Evolutionary conservation across 148 eudicot genomes (phyloP).

Genomic region (Linanthus parryae): DNA sequence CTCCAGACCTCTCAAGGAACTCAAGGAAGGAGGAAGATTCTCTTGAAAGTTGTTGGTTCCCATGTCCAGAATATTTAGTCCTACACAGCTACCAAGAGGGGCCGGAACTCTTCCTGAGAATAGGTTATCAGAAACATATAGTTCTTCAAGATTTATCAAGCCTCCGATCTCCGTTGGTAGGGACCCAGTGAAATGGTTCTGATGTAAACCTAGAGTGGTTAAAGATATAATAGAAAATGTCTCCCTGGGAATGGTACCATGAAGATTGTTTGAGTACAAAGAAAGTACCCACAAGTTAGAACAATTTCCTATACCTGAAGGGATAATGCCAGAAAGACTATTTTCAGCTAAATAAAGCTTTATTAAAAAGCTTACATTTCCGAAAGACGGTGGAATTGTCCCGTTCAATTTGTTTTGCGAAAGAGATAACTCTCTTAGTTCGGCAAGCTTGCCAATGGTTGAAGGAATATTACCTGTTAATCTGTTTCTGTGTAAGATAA

Average conservation of each 20-base stretch:
- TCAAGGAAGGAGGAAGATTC: conserved; percentile 3
- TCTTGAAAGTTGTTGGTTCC: conserved; percentile 1
- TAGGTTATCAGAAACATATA: conserved; percentile 11
- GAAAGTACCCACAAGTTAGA: neutral
- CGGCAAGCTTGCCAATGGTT: conserved; percentile 4
- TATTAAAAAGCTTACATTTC: conserved; percentile 7
- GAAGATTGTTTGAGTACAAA: conserved; percentile 6
- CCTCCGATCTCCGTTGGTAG: conserved; percentile 12
- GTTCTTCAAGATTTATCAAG: neutral
- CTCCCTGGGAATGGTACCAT: conserved; percentile 9
- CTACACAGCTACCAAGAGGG: neutral
- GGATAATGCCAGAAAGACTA: conserved; percentile 4
- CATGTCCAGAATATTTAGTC: neutral
- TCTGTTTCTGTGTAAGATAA: neutral
- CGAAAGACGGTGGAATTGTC: conserved; percentile 10
- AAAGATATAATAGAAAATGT: conserved; percentile 7
- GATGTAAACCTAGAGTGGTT: neutral
- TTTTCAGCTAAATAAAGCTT: neutral
- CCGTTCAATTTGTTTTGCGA: neutral
- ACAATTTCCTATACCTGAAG: conserved; percentile 13
- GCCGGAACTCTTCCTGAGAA: conserved; percentile 9
- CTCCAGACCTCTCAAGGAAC: neutral
- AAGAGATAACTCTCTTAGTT: neutral
- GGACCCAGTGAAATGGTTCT: conserved; percentile 1
- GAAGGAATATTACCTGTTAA: conserved; percentile 9